Percentiles rank a stretch among this genome's conserved stretches.
phyloP scores from a whole-genome alignment of 305 asterid species.

The Fraxinus sp. region DNA sequence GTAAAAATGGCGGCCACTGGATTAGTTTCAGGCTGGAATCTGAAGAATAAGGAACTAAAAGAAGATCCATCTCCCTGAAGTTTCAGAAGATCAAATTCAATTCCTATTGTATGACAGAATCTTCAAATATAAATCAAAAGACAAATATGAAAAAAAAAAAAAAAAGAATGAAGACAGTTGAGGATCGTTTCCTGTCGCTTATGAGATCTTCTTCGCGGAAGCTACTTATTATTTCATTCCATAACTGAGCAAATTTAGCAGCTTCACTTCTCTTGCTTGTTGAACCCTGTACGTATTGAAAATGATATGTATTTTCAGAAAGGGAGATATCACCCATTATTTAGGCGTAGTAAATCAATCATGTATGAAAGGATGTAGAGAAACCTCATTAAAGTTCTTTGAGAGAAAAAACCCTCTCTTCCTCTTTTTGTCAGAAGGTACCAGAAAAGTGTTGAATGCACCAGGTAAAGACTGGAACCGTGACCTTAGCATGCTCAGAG shows the following conservation, averaged over 20 bases:
- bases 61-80: conserved; percentile 99
- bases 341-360: conserved; percentile 26
- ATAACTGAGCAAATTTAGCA: conserved; percentile 91
- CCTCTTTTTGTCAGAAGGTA: conserved; percentile 75
- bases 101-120: conserved; percentile 14
- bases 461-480: conserved; percentile 96
- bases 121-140: not conserved
- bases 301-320: conserved; percentile 19
- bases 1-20: conserved; percentile 99
- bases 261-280: conserved; percentile 92
- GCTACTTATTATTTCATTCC: conserved; percentile 95
- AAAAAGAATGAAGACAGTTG: conserved; percentile 22
- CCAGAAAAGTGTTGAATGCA: conserved; percentile 87
- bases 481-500: conserved; percentile 94
- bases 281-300: conserved; percentile 45
- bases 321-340: conserved; percentile 1
- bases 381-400: conserved; percentile 68
- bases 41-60: conserved; percentile 93
- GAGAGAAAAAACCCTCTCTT: conserved; percentile 72
- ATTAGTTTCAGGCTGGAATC: conserved; percentile 83
- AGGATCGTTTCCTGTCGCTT: conserved; percentile 75
- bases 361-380: conserved; percentile 26
- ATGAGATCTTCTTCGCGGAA: conserved; percentile 98
- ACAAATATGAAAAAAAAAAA: not conserved
- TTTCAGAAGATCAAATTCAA: conserved; percentile 33